Conservation (phyloP, 2,329 filamentous ascomycete species). For the Aspergillus sp. region DNA sequence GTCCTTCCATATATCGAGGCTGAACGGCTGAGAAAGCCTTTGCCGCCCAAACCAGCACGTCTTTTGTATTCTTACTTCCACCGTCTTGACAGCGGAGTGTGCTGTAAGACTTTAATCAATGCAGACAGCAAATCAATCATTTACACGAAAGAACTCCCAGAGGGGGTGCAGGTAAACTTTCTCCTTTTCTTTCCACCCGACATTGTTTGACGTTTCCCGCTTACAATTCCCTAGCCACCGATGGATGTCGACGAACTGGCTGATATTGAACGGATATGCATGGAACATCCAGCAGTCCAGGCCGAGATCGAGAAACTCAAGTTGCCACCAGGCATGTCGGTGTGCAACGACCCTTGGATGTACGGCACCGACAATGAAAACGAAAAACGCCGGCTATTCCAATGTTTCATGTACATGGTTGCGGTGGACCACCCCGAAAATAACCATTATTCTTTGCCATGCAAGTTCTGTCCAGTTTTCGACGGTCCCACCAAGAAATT, state of each 20-base stretch:
- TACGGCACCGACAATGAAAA: conserved; percentile 53
- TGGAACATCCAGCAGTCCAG: conserved; percentile 56
- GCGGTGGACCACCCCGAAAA: conserved; percentile 36
- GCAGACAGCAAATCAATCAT: conserved; percentile 36
- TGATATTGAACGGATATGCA: conserved; percentile 55
- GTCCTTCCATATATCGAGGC: conserved; percentile 61
- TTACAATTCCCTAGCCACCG: conserved; percentile 50
- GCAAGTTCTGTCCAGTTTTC: conserved; percentile 46
- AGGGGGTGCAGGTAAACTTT: conserved; percentile 44
- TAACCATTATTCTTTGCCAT: conserved; percentile 38
- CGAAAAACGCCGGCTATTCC: conserved; percentile 40
- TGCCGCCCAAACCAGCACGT: conserved; percentile 52
- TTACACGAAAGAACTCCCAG: conserved; percentile 44
- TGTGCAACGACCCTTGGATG: conserved; percentile 67
- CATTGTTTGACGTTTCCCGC: conserved; percentile 6
- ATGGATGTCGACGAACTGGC: conserved; percentile 61
- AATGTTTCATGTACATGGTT: conserved; percentile 42
- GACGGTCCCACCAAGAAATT: conserved; percentile 63
- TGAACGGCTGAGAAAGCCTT: conserved; percentile 53
- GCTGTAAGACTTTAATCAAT: conserved; percentile 41
- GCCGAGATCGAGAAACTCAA: conserved; percentile 60
- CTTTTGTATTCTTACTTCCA: conserved; percentile 55
- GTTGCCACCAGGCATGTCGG: conserved; percentile 55
- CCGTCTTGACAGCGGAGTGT: conserved; percentile 42
- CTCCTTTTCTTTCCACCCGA: background rate